Evolutionary conservation across 2,329 filamentous ascomycete species (phyloP), one percentile per base, ranked within the genome.

Genomic region (Colletotrichum salicis): DNA sequence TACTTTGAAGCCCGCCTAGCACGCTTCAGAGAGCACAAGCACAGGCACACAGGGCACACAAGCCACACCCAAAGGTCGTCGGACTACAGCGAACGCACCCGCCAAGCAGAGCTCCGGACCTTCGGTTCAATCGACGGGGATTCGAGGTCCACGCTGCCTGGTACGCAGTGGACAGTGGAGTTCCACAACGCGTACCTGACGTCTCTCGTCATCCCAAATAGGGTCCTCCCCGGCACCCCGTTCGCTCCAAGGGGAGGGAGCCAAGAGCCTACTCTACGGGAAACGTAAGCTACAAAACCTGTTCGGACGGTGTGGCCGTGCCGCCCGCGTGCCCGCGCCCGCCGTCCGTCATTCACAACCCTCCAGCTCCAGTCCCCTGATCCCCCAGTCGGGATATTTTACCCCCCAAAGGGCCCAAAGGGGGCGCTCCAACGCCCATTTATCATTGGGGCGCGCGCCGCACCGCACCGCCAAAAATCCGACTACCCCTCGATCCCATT

Each of bases 271-370:
- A 51, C 65, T 72, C 37, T 64, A 72, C 22, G 37, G 70, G 70
- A 60, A 72, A 72, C 70, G 70, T 72, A 70, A 69, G 59, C 70
- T 64, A 72, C 60, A 60, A 71, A 64, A 71, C 59, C 55, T 68
- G 65, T 69, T 72, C 65, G 70, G 70, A 72, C 65, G 70, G 70
- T 60, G 70, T 72, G 55, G 65, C 70, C 65, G 70, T 41, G 59
- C 66, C 65, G 52, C 62, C 62, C 62, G 68, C 57, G 59, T 29
- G 61, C 45, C 48, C 55, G 62, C 62, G 70, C 70, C 60, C 70
- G 70, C 70, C 56, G 70, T 68, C 41, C 58, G 48, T 37, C 55
- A 62, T 41, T 48, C 48, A 41, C 41, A 10, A n/a, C 61, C n/a
- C 51, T 45, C 37, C 37, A 41, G 37, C 37, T 41, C 12, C 35